phyloP scores from a whole-genome alignment of 2,329 filamentous ascomycete genomes.

The Apiospora marii region DNA sequence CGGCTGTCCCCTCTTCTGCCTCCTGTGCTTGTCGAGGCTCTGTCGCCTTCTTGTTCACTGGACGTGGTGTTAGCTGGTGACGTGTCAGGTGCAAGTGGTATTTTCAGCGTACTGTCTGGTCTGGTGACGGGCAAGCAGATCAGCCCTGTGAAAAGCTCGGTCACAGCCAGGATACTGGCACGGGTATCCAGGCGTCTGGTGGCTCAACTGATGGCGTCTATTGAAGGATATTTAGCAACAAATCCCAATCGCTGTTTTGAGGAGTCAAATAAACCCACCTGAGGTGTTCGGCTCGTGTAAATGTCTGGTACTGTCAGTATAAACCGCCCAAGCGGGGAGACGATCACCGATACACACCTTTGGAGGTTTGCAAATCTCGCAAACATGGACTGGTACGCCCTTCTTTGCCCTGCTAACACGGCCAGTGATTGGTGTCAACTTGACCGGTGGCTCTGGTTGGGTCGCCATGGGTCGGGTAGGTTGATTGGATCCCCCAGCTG shows the following conservation, averaged over 20 bases:
- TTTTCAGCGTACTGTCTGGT: slow-evolving; percentile 56
- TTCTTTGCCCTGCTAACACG: slow-evolving; percentile 67
- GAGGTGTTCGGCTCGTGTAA: slow-evolving; percentile 69
- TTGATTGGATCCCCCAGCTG: slow-evolving; percentile 42
- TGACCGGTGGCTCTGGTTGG: slow-evolving; percentile 50
- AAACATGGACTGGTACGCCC: slow-evolving; percentile 64
- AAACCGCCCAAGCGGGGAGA: background rate
- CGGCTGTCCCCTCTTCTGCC: slow-evolving; percentile 33
- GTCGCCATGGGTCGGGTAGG: slow-evolving; percentile 52
- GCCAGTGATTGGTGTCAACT: slow-evolving; percentile 63
- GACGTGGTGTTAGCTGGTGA: background rate
- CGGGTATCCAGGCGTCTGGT: slow-evolving; percentile 59
- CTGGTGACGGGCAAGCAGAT: slow-evolving; percentile 66
- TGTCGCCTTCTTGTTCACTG: slow-evolving; percentile 56
- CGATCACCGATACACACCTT: slow-evolving; percentile 51
- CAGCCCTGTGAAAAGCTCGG: slow-evolving; percentile 64
- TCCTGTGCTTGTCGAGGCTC: slow-evolving; percentile 37
- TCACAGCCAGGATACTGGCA: slow-evolving; percentile 64
- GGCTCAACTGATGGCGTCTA: slow-evolving; percentile 68
- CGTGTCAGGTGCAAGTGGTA: background rate
- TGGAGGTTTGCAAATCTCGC: slow-evolving; percentile 58
- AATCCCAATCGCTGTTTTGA: background rate
- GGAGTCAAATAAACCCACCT: slow-evolving; percentile 52
- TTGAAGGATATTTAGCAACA: background rate
- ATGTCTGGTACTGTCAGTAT: slow-evolving; percentile 55